A percentile compares a stretch with the other conserved stretches of the same genome.
Conservation (phyloP, 352 stramenopile species). For the Phytophthora ohioensis region DNA sequence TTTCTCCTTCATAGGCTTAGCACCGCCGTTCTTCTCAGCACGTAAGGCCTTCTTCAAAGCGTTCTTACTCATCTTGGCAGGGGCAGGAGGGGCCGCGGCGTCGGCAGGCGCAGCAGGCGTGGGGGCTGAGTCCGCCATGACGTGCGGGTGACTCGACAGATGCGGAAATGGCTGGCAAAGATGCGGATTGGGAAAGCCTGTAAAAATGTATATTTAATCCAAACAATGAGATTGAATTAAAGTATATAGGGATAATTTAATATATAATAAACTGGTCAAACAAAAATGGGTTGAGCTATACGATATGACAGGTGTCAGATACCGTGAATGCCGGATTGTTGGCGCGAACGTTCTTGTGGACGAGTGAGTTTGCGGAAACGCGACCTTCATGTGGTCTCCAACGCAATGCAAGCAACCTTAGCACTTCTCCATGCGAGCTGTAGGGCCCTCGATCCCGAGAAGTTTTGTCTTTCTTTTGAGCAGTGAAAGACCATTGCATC, state of each 20-base stretch:
- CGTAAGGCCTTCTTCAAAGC: constrained; percentile 95
- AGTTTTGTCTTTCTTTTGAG: too few species aligned
- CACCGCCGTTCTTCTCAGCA: constrained; percentile 81
- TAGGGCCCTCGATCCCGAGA: too few species aligned
- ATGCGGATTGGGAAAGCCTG: background rate
- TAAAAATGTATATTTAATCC: background rate
- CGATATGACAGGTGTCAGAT: background rate
- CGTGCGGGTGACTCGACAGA: constrained; percentile 4
- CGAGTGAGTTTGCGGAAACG: background rate
- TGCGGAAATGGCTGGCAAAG: constrained; percentile 35
- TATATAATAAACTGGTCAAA: constrained; percentile 1
- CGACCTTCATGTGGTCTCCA: background rate
- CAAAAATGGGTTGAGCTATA: constrained; percentile 4
- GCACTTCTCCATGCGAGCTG: background rate
- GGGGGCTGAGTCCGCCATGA: constrained; percentile 29
- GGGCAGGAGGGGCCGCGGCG: constrained; percentile 24
- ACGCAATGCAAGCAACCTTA: background rate
- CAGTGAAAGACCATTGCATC: too few species aligned
- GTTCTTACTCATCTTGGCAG: constrained; percentile 94
- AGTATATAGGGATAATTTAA: background rate
- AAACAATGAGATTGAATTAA: background rate
- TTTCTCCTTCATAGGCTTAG: constrained; percentile 95
- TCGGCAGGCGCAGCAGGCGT: constrained; percentile 3
- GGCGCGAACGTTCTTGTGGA: constrained; percentile 23
- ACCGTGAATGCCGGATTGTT: background rate